Percentiles rank a stretch among this genome's conserved stretches.
phyloP scores from a whole-genome alignment of 1,284 basidiomycete species.

The Veloporphyrellus conicus region DNA sequence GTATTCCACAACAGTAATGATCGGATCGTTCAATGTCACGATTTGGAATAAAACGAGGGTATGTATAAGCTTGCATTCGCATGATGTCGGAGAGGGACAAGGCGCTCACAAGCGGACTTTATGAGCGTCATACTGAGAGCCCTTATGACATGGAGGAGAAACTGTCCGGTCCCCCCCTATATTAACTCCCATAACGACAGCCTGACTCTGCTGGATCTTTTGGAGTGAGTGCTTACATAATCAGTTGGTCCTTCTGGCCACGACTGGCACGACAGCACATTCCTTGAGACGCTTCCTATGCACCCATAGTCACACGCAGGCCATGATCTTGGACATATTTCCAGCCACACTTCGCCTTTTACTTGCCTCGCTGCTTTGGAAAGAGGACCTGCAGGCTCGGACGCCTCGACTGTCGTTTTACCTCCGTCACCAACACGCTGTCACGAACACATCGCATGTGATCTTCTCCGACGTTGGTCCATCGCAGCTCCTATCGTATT shows the following conservation, averaged over 20 bases:
- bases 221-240: neutral
- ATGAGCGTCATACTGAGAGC: no score
- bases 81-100: no score
- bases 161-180: no score
- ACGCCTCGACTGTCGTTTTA: constrained; percentile 47
- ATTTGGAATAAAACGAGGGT: no score
- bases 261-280: no score
- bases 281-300: neutral
- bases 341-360: constrained; percentile 25
- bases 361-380: constrained; percentile 25
- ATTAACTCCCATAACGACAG: no score
- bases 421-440: constrained; percentile 60
- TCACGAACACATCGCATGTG: constrained; percentile 47
- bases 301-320: neutral
- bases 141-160: no score
- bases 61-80: no score
- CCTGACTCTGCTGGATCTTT: neutral
- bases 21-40: no score
- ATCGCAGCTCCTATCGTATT: constrained; percentile 24
- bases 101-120: no score
- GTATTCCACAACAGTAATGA: no score
- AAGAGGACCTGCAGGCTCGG: constrained; percentile 9
- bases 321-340: constrained; percentile 24
- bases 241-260: neutral
- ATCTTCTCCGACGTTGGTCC: constrained; percentile 51